These are phyloP conservation scores for Podospora australis DNA, from an alignment of 495 filamentous ascomycete species.

Conservation along the genomic window DNA sequence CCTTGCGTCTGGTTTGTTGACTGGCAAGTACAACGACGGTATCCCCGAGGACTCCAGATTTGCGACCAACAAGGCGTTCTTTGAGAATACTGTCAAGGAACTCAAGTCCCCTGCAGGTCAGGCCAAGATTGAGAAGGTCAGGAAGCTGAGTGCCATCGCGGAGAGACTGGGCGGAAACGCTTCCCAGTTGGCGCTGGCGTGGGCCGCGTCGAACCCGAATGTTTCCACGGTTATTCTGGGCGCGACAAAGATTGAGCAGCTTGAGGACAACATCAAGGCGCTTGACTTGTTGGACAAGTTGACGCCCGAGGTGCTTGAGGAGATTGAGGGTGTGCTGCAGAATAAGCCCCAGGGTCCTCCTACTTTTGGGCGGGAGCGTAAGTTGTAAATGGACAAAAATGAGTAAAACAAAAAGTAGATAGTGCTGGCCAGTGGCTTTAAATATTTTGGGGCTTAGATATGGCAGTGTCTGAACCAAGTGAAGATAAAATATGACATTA, in stretches of 20 bases:
- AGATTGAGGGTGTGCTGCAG: constrained; percentile 53
- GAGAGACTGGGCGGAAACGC: constrained; percentile 56
- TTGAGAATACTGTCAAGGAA: constrained; percentile 30
- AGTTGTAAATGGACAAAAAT: constrained; percentile 6
- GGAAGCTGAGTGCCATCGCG: constrained; percentile 52
- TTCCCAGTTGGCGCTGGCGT: constrained; percentile 61
- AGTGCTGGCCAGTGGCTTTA: no score
- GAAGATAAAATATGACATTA: no score
- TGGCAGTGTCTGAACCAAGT: no score
- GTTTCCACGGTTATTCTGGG: constrained; percentile 68
- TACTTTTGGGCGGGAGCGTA: constrained; percentile 17
- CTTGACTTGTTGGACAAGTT: constrained; percentile 57
- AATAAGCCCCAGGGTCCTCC: constrained; percentile 24
- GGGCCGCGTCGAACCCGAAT: constrained; percentile 71
- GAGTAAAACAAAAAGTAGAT: no score
- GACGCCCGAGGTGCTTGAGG: constrained; percentile 59
- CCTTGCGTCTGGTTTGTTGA: constrained; percentile 62
- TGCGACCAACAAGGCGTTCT: constrained; percentile 38
- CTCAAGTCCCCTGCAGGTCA: constrained; percentile 26
- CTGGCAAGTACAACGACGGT: constrained; percentile 74
- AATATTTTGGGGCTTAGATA: no score
- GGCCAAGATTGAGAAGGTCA: constrained; percentile 41
- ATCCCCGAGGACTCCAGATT: constrained; percentile 53
- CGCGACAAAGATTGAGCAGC: constrained; percentile 63
- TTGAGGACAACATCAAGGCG: constrained; percentile 60